Evolutionary conservation across 176 grass and related monocot genomes (phyloP).

Genomic region (Cocos nucifera): DNA sequence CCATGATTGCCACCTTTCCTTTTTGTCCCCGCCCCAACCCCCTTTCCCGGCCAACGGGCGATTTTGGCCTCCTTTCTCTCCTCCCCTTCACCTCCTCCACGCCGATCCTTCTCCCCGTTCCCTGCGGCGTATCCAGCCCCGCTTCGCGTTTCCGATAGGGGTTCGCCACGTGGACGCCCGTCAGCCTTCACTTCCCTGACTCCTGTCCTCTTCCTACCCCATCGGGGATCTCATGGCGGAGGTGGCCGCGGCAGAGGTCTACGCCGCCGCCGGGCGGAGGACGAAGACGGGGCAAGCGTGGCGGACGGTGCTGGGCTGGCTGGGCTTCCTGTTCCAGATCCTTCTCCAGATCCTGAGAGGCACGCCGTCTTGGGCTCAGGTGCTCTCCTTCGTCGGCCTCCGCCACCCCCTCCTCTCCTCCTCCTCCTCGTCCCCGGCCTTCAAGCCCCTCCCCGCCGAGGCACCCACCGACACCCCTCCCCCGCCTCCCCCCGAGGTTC

Average conservation of each 20-base stretch:
- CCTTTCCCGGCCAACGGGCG: not conserved
- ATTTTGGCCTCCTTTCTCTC: not conserved
- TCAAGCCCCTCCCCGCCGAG: constrained; percentile 62
- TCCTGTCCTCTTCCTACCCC: no score
- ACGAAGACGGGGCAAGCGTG: constrained; percentile 65
- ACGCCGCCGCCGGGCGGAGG: constrained; percentile 34
- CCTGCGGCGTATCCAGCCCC: not conserved
- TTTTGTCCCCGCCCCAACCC: not conserved
- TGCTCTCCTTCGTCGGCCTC: constrained; percentile 84
- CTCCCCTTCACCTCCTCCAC: not conserved
- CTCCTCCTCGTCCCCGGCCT: constrained; percentile 27
- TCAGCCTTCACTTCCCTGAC: not conserved
- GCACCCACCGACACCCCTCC: constrained; percentile 50
- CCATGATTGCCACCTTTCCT: constrained; percentile 2
- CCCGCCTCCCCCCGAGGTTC: constrained; percentile 24
- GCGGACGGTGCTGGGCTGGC: constrained; percentile 65
- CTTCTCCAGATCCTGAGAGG: constrained; percentile 81
- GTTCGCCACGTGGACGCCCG: constrained; percentile 5
- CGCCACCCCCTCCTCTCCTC: constrained; percentile 60
- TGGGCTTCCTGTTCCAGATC: constrained; percentile 70
- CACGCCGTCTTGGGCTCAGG: constrained; percentile 75
- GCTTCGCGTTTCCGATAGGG: not conserved
- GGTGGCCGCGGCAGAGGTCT: constrained; percentile 49
- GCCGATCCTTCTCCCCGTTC: not conserved
- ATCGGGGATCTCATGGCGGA: not conserved